Base-by-base conservation (phyloP, 139 green algal species). In the Chlamydomonas asymmetrica region DNA sequence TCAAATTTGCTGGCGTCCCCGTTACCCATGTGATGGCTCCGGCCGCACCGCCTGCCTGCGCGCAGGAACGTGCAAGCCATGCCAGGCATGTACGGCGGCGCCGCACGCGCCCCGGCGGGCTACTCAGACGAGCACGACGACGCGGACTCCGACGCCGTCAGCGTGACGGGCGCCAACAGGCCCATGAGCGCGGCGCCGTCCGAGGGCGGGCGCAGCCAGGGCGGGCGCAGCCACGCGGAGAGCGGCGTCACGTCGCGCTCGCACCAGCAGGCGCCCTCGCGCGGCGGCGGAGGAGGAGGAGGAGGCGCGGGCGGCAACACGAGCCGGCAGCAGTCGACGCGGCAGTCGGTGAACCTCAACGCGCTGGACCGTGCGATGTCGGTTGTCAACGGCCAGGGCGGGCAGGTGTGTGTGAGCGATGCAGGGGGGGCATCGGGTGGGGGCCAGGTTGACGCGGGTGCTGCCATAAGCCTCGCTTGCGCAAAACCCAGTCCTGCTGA, bases 31-130 rank as follows among this genome's bases (percentile, higher is more conserved):
- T n/a, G n/a, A n/a, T n/a, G n/a, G n/a, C n/a, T n/a, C n/a, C n/a
- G n/a, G n/a, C n/a, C n/a, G n/a, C n/a, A n/a, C n/a, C n/a, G n/a
- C n/a, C n/a, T n/a, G n/a, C n/a, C n/a, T n/a, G n/a, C n/a, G n/a
- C 40, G 8, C 60, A 78, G 72, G 48, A 61, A 79, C 61, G 73
- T 79, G 43, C 72, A 73, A 32, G 49, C 72, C n/a, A 60, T 79
- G 61, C 61, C 63, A 5, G 61, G 72, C 38, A 59, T 73, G 52
- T 57, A 61, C n/a, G 41, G 49, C 61, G 48, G 10, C 34, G 40
- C 63, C 27, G 9, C 48, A 4, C 22, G 61, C 6, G 25, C 27
- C 34, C 23, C 25, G 0, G 32, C 40, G 3, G 45, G 32, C 32
- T n/a, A 41, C 32, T 48, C 59, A 3, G 61, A 16, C 43, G 25